These are phyloP conservation scores for peach (Prunus persica) DNA, from an alignment of 306 rosid genomes.

Conservation along the genomic window DNA sequence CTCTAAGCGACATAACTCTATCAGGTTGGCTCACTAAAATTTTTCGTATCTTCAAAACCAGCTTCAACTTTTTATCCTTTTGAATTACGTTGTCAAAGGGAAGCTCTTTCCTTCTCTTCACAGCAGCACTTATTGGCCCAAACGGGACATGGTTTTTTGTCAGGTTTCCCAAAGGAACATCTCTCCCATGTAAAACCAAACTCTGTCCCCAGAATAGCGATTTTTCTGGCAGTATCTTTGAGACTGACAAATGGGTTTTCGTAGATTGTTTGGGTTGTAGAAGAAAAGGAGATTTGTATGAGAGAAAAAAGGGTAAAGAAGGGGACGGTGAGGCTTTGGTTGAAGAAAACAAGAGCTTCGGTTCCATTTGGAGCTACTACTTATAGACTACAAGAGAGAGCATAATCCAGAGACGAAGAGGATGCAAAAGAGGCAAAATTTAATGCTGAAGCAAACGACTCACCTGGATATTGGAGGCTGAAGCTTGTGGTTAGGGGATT, in stretches of 20 bases:
- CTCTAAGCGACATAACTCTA: constrained; percentile 68
- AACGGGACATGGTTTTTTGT: constrained; percentile 20
- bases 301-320: constrained; percentile 53
- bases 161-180: constrained; percentile 16
- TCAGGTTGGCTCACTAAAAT: constrained; percentile 63
- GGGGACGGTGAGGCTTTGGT: constrained; percentile 36
- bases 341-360: constrained; percentile 36
- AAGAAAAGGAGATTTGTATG: constrained; percentile 33
- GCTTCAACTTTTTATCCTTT: constrained; percentile 76
- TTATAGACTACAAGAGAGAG: background rate
- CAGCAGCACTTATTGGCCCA: constrained; percentile 60
- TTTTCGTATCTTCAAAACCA: constrained; percentile 70
- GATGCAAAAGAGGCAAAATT: background rate
- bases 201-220: constrained; percentile 52
- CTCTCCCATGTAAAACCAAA: constrained; percentile 33
- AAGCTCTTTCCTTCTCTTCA: constrained; percentile 81
- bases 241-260: constrained; percentile 34
- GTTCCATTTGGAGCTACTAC: constrained; percentile 43
- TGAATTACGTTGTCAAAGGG: constrained; percentile 82
- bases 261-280: constrained; percentile 26
- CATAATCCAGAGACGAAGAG: background rate
- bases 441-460: background rate
- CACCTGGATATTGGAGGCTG: background rate
- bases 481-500: background rate
- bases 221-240: constrained; percentile 27